phyloP scores from a whole-genome alignment of 192 early-diverging fungal genomes.

The Polychytrium aggregatum region DNA sequence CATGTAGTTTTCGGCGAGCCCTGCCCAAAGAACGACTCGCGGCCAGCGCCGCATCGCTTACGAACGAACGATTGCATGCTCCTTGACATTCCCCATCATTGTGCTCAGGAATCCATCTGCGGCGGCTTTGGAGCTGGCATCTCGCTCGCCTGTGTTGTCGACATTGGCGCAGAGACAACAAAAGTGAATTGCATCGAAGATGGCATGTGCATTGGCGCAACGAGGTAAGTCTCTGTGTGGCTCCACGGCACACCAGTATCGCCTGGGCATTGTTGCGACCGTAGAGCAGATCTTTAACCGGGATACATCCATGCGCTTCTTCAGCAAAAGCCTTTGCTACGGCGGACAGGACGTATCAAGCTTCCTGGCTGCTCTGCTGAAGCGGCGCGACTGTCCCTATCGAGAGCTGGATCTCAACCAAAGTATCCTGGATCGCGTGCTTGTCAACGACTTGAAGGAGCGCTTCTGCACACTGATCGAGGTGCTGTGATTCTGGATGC shows the following conservation, averaged over 20 bases:
- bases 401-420: slow-evolving; percentile 40
- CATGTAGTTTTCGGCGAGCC: not conserved
- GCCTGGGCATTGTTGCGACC: not conserved
- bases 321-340: slow-evolving; percentile 15
- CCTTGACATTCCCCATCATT: not conserved
- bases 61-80: not conserved
- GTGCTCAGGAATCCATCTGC: slow-evolving; percentile 55
- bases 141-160: slow-evolving; percentile 75
- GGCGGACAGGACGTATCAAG: slow-evolving; percentile 86
- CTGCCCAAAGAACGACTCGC: not conserved
- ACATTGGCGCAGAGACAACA: slow-evolving; percentile 84
- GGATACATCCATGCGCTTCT: not conserved
- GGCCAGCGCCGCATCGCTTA: not conserved
- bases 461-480: slow-evolving; percentile 76
- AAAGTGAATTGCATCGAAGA: slow-evolving; percentile 76
- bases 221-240: slow-evolving; percentile 22
- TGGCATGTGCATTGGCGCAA: slow-evolving; percentile 62
- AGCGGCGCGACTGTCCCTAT: slow-evolving; percentile 65
- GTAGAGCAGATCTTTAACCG: not conserved
- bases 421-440: slow-evolving; percentile 56
- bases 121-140: slow-evolving; percentile 82
- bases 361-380: slow-evolving; percentile 54
- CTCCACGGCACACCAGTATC: not conserved
- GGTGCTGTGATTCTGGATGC: slow-evolving; percentile 12
- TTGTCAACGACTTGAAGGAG: slow-evolving; percentile 74